Evolutionary conservation across 768 basidiomycete species (phyloP), one percentile per base, ranked within the genome.

Genomic region (Mrakia blollopis): DNA sequence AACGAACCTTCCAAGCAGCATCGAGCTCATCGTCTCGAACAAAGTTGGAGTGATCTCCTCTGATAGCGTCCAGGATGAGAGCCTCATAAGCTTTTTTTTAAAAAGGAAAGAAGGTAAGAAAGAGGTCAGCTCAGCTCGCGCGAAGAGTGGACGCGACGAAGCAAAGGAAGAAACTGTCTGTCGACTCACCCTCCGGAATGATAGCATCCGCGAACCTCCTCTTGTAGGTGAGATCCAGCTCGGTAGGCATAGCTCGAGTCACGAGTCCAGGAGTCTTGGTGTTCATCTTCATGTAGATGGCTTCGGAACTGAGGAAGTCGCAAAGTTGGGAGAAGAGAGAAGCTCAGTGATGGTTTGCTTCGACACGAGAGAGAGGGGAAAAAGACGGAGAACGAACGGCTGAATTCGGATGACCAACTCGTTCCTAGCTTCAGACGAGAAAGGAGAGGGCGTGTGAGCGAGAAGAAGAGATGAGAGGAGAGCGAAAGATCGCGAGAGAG

Each of bases 211-310:
- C 85, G 87, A 98, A 99, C 63, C 97, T 90, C 75, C 91, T 88
- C 88, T 96, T 95, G 88, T 98, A 99, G 28, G 96, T 97, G 80
- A 98, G 85, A 86, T 99, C 96, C 92, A 99, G 95, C 85, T 99
- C 97, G 61, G 91, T 92, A 41, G 94, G 94, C 79, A 98, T 88
- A 63, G 93, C 92, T 61, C 92, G 89, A 75, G 93, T 96, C 81
- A 90, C 86, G 78, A 98, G 87, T 28, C 96, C 96, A 72, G 96
- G 96, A 3, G 90, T 89, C 87, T 99, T 99, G 63, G 91, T 87
- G 87, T 98, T 98, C 84, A 98, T 85, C 86, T 99, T 99, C 81
- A 99, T 87, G 86, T 98, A 99, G 75, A 98, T 90, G 23, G 97
- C 93, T 84, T 99, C 96, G 62, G 90, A 90, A 11, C 63, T 32